Evolutionary conservation across 2,329 filamentous ascomycete genomes (phyloP), one percentile per base, ranked within the genome.

Genomic region (Aspergillus amoenus): DNA sequence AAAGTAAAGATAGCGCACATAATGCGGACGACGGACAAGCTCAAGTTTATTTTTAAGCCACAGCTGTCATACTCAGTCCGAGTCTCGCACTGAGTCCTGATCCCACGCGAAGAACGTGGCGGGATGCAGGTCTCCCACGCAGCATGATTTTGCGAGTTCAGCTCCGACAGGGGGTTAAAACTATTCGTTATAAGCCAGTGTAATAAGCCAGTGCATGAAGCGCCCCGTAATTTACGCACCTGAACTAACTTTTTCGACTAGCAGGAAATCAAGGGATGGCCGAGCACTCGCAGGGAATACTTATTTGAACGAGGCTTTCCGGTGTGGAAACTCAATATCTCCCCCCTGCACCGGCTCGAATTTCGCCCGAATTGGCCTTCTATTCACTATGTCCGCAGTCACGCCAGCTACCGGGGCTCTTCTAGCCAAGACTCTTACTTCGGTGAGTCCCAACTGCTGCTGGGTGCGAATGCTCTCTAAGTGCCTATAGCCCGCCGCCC

Each of bases 401-500:
- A 37, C 42, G 2, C 46, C 53, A 27, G 39, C 46, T 7, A 49
- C 48, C 21, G 54, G 54, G 9, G 42, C 43, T 24, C 41, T 51
- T 4, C 15, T 56, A 15, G 47, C 54, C 22, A 56, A 52, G n/a
- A 52, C 54, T 3, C 41, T 56, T n/a, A 56, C 54, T 32, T 32
- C 47, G 22, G 54, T 56, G 21, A 47, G 22, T 34, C 39, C 21
- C n/a, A 13, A 4, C 30, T 24, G n/a, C 17, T 34, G 11, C 5
- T 15, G 32, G 12, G 7, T 34, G 43, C 12, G 11, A 15, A 22
- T 13, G 3, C 4, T n/a, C 12, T n/a, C 22, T 42, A n/a, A 42
- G 18, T 44, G n/a, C 13, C 15, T 34, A 15, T 27, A 75, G 73
- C 59, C 68, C 1, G 70, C 73, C 12, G 68, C 71, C 0, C 52